These are phyloP conservation scores for Phytomonas sp. DNA, from an alignment of 208 protist species.

Conservation along the genomic window DNA sequence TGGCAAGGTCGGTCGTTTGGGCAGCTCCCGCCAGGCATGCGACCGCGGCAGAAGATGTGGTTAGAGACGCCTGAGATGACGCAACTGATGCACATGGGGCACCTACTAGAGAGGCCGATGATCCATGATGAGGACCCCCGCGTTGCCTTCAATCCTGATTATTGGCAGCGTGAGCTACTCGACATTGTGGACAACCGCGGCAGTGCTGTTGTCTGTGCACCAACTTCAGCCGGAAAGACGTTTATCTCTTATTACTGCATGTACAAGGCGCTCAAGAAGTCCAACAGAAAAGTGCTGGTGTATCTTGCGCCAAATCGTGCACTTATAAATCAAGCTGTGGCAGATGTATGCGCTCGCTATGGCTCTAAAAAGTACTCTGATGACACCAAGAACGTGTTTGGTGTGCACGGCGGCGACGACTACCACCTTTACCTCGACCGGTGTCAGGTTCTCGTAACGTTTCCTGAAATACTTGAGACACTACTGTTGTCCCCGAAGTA, in stretches of 20 bases:
- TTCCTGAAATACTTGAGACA: conserved; percentile 90
- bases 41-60: conserved; percentile 36
- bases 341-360: conserved; percentile 90
- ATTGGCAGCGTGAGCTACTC: conserved; percentile 92
- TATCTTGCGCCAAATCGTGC: conserved; percentile 91
- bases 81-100: conserved; percentile 87
- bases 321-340: conserved; percentile 92
- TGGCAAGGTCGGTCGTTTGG: conserved; percentile 49
- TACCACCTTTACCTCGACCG: conserved; percentile 80
- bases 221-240: conserved; percentile 94
- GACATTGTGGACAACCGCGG: conserved; percentile 90
- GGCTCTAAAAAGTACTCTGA: conserved; percentile 81
- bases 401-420: conserved; percentile 77
- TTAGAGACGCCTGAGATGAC: conserved; percentile 62
- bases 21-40: conserved; percentile 28
- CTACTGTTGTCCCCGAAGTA: conserved; percentile 86
- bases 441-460: conserved; percentile 92
- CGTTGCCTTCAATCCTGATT: conserved; percentile 92
- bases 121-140: conserved; percentile 68
- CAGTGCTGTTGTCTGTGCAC: conserved; percentile 91
- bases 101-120: conserved; percentile 79
- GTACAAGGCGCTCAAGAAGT: conserved; percentile 82
- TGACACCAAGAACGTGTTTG: conserved; percentile 67
- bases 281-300: conserved; percentile 85
- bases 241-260: conserved; percentile 97